Evolutionary conservation across 805 yeast species (phyloP).

Genomic region (Candida ovalis): DNA sequence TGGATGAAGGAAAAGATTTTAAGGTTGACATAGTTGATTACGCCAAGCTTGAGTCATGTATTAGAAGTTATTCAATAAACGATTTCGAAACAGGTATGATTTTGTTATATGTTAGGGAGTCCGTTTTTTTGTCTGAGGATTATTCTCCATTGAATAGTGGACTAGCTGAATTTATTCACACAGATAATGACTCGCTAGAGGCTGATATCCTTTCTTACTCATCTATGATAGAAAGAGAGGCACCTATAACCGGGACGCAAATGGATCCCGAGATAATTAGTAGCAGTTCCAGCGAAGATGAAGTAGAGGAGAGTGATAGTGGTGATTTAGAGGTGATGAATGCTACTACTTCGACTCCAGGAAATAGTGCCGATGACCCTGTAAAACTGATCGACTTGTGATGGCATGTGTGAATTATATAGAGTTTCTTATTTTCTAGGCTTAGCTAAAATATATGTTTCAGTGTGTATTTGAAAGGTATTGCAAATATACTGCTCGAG

Average conservation of each 20-base stretch:
- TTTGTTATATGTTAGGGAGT: slow-evolving; percentile 31
- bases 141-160: slow-evolving; percentile 18
- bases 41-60: slow-evolving; percentile 22
- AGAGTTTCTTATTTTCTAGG: not conserved
- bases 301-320: slow-evolving; percentile 10
- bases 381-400: not conserved
- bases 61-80: slow-evolving; percentile 17
- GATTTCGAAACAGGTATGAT: slow-evolving; percentile 31
- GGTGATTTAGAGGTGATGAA: slow-evolving; percentile 1
- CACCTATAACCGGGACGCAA: not conserved
- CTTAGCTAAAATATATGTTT: too few species aligned
- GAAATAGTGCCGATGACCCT: not conserved
- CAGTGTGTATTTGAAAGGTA: too few species aligned
- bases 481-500: too few species aligned
- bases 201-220: slow-evolving; percentile 12
- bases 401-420: not conserved
- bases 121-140: slow-evolving; percentile 17
- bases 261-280: not conserved
- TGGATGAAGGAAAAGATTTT: slow-evolving; percentile 27
- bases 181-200: slow-evolving; percentile 27
- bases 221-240: not conserved
- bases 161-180: slow-evolving; percentile 28
- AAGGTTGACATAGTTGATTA: slow-evolving; percentile 19
- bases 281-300: slow-evolving; percentile 9
- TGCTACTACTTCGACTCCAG: not conserved